Evolutionary conservation across 495 filamentous ascomycete species (phyloP).

Genomic region (Haplographium delicatum): DNA sequence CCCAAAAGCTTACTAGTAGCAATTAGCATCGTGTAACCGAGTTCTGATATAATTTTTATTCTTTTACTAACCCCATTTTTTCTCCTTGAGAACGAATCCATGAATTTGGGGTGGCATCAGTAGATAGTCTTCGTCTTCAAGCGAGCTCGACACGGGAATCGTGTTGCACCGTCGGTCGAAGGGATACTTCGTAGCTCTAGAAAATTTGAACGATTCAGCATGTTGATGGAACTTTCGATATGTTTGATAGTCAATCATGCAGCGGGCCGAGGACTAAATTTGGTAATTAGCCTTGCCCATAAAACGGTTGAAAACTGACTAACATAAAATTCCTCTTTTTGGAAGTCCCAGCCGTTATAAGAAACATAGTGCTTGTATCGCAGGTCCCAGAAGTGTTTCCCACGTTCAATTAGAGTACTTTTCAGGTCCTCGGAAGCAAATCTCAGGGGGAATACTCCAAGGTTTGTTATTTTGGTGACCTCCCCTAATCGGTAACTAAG

Average conservation of each 20-base stretch:
- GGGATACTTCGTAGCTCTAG: not conserved
- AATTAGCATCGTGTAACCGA: conserved; percentile 53
- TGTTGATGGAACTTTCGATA: conserved; percentile 8
- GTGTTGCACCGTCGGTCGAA: not conserved
- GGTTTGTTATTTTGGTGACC: not conserved
- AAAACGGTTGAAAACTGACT: not conserved
- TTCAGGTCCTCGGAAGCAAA: not conserved
- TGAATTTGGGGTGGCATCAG: conserved; percentile 7
- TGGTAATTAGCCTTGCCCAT: not conserved
- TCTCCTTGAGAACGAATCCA: conserved; percentile 31
- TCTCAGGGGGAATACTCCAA: conserved; percentile 8
- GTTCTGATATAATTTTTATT: conserved; percentile 30
- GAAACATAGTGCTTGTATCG: conserved; percentile 5
- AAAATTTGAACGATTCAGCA: not conserved
- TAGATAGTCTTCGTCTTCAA: not conserved
- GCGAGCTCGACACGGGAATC: not conserved
- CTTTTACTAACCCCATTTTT: conserved; percentile 49
- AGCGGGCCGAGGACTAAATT: not conserved
- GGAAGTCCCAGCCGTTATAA: conserved; percentile 8
- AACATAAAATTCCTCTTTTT: conserved; percentile 1
- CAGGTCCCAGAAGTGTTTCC: conserved; percentile 12
- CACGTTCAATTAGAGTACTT: not conserved
- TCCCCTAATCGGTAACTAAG: not conserved
- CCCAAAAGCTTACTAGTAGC: conserved; percentile 41
- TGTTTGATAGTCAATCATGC: conserved; percentile 7